phyloP scores from a whole-genome alignment of 192 early-diverging fungal species.

The Rhizophagus prolifer region DNA sequence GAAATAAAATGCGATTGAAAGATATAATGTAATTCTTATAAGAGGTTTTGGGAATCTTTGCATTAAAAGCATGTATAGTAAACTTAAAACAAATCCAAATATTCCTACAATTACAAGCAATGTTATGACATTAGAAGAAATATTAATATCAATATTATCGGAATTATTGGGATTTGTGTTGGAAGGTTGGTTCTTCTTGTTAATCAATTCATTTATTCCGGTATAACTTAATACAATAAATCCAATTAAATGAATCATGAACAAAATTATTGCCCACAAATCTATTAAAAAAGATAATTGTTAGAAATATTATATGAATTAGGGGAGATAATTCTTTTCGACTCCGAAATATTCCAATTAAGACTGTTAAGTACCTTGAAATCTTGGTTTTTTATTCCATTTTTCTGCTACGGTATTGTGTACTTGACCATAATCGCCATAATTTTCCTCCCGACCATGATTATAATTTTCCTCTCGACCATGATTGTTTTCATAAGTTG shows the following conservation, averaged over 20 bases:
- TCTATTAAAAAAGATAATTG: conserved; percentile 8
- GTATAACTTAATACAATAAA: conserved; percentile 37
- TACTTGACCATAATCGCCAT: not conserved
- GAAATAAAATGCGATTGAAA: conserved; percentile 24
- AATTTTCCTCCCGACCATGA: too few relatives aligned
- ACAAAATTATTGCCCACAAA: conserved; percentile 41
- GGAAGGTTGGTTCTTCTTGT: conserved; percentile 22
- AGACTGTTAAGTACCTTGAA: conserved; percentile 8
- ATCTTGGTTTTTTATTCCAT: conserved; percentile 24
- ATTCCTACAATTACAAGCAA: conserved; percentile 48
- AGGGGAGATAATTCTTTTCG: too few relatives aligned
- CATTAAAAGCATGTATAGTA: conserved; percentile 54
- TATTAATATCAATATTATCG: conserved; percentile 39
- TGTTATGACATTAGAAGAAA: conserved; percentile 53
- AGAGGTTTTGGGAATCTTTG: conserved; percentile 55
- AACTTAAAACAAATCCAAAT: conserved; percentile 53
- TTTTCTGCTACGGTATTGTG: conserved; percentile 16
- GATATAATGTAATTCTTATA: conserved; percentile 36
- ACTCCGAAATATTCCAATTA: not conserved
- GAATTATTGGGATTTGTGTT: conserved; percentile 14
- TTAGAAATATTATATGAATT: too few relatives aligned
- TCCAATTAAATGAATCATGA: conserved; percentile 35
- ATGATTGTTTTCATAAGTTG: conserved; percentile 13
- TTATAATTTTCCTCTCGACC: not conserved
- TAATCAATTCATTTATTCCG: conserved; percentile 32